A percentile compares a stretch with the other conserved stretches of the same genome.
Evolutionary conservation across 257 asterid species (phyloP).

Genomic region (Nyctanthes arbortristis): DNA sequence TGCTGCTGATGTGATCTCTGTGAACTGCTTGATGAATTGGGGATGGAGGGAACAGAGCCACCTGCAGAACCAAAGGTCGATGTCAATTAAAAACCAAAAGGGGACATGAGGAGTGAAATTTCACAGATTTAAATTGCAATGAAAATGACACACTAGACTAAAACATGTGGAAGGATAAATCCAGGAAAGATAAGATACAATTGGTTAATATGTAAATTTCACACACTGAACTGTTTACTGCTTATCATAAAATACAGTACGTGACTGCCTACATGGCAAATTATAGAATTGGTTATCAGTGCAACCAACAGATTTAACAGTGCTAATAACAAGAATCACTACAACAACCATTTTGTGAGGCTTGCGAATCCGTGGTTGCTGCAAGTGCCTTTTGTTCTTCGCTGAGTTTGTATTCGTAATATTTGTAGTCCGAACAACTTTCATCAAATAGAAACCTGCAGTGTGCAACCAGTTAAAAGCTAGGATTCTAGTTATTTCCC

Average conservation of each 20-base stretch:
- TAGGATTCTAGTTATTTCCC: no score
- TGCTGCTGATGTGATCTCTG: slow-evolving; percentile 52
- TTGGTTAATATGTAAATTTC: no score
- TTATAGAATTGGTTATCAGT: not conserved
- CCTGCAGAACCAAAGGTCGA: slow-evolving; percentile 26
- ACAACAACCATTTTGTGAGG: slow-evolving; percentile 55
- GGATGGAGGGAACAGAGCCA: slow-evolving; percentile 32
- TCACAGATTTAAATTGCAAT: no score
- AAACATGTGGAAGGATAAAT: not conserved
- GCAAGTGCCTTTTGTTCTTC: slow-evolving; percentile 73
- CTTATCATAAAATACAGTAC: not conserved
- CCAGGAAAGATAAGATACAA: not conserved
- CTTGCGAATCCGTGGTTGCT: slow-evolving; percentile 51
- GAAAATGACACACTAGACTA: not conserved
- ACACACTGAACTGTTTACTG: not conserved
- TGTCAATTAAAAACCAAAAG: not conserved
- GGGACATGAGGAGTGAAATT: not conserved
- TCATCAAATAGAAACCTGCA: slow-evolving; percentile 79
- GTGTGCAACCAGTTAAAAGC: slow-evolving; percentile 15
- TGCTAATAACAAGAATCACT: not conserved
- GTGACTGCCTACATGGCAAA: not conserved
- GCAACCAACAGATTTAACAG: not conserved
- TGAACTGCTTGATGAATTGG: slow-evolving; percentile 37
- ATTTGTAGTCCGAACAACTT: slow-evolving; percentile 79
- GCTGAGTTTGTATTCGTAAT: slow-evolving; percentile 67